Conservation (phyloP, 1,284 basidiomycete species). For the Laetiporus sulphureus region DNA sequence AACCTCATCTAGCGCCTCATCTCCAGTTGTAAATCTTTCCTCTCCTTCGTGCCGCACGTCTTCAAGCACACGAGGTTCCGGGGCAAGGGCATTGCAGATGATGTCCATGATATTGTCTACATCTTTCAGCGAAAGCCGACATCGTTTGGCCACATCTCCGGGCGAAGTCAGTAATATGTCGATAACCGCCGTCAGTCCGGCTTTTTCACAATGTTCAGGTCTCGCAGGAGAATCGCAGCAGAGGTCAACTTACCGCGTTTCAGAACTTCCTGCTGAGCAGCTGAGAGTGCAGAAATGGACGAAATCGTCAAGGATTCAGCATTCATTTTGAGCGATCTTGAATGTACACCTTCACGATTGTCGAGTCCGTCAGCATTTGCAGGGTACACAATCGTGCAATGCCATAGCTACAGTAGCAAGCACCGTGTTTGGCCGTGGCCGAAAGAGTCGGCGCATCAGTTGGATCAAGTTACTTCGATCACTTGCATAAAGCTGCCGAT, state of each 20-base stretch:
- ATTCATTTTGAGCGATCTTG: no score
- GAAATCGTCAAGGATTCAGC: conserved; percentile 1
- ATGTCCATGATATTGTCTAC: conserved; percentile 41
- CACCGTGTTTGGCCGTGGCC: no score
- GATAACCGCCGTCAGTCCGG: not conserved
- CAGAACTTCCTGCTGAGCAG: conserved; percentile 13
- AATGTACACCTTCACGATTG: no score
- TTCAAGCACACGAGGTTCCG: conserved; percentile 30
- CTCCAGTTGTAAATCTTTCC: conserved; percentile 62
- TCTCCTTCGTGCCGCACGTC: conserved; percentile 30
- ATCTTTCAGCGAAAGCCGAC: conserved; percentile 41
- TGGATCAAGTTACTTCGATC: no score
- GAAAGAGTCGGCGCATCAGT: no score
- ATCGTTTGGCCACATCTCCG: conserved; percentile 46
- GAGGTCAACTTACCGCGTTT: conserved; percentile 12
- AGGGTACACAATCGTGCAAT: no score
- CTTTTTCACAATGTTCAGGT: no score
- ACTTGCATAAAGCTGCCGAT: no score
- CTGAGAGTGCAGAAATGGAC: conserved; percentile 3
- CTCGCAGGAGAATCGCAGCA: no score
- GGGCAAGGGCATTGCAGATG: conserved; percentile 35
- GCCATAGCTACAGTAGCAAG: no score
- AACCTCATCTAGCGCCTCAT: conserved; percentile 52
- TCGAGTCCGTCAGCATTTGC: no score
- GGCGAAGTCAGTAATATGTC: conserved; percentile 33